A percentile compares a stretch with the other conserved stretches of the same genome.
Conservation (phyloP, 208 protist species). For the Crithidia expoeki region DNA sequence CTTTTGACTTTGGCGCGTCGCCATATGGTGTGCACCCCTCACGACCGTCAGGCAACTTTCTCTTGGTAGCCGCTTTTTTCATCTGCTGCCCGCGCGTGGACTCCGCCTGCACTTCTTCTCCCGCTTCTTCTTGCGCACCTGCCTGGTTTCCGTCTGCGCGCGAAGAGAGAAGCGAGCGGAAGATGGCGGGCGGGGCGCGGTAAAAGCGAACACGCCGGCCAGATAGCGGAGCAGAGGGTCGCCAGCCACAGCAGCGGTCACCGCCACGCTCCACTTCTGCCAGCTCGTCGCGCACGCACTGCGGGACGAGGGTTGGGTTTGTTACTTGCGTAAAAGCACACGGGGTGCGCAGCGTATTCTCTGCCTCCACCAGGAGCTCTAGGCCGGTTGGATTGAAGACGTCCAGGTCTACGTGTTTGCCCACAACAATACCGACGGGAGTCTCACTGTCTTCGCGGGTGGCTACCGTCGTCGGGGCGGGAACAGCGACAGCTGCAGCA, state of each 20-base stretch:
- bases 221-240: background rate
- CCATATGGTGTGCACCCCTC: background rate
- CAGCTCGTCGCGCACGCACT: conserved; percentile 55
- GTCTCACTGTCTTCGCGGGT: conserved; percentile 4
- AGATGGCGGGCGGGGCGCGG: conserved; percentile 5
- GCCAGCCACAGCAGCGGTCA: conserved; percentile 1
- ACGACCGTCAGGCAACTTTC: background rate
- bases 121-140: background rate
- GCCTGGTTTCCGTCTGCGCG: background rate
- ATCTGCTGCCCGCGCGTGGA: background rate
- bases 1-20: background rate
- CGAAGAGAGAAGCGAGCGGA: conserved; percentile 12
- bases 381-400: conserved; percentile 24
- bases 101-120: background rate
- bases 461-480: background rate
- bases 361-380: conserved; percentile 38
- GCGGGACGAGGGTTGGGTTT: conserved; percentile 59
- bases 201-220: conserved; percentile 21
- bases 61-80: background rate
- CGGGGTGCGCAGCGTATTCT: conserved; percentile 44
- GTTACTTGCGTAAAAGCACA: conserved; percentile 78
- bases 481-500: background rate
- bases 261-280: conserved; percentile 41
- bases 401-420: conserved; percentile 33
- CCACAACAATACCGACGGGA: conserved; percentile 25